Evolutionary conservation across 2,329 filamentous ascomycete genomes (phyloP).

Genomic region (Elsinoe batatas): DNA sequence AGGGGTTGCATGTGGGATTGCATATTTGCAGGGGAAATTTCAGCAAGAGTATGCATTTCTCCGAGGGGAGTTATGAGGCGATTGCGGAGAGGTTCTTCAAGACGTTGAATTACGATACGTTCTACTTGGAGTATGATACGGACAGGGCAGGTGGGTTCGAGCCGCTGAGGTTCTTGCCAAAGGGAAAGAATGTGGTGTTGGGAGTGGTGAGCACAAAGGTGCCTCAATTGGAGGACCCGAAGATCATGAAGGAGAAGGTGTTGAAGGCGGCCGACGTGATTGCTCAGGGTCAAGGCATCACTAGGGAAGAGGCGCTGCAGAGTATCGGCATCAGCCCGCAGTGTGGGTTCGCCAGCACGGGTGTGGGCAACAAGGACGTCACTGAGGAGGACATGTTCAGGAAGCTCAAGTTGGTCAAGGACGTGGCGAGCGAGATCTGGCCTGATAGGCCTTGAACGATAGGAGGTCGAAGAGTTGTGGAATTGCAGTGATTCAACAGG

Average conservation of each 20-base stretch:
- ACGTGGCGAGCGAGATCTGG: conserved; percentile 30
- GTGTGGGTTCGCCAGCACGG: conserved; percentile 31
- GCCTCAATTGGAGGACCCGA: conserved; percentile 27
- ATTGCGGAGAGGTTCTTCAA: conserved; percentile 31
- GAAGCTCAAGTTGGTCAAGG: conserved; percentile 28
- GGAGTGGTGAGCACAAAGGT: conserved; percentile 31
- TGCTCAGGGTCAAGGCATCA: conserved; percentile 28
- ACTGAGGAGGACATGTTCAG: conserved; percentile 31
- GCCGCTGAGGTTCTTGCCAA: conserved; percentile 29
- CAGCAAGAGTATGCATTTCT: conserved; percentile 31
- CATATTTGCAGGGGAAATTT: conserved; percentile 32
- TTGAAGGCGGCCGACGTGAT: conserved; percentile 29
- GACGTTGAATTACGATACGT: conserved; percentile 31
- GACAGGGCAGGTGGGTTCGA: conserved; percentile 30
- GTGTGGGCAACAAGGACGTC: conserved; percentile 29
- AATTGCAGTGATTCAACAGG: conserved; percentile 4
- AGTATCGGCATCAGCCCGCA: conserved; percentile 30
- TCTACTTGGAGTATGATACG: conserved; percentile 33
- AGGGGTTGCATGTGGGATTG: conserved; percentile 29
- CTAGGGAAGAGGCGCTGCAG: conserved; percentile 28
- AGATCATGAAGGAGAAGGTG: conserved; percentile 27
- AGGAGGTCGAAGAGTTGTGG: neutral
- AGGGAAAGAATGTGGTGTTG: conserved; percentile 31
- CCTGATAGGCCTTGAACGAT: conserved; percentile 22
- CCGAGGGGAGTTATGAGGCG: conserved; percentile 29